A percentile compares a stretch with the other conserved stretches of the same genome.
Conservation (phyloP, 148 eudicot species). For the Chenopodium suecicum region DNA sequence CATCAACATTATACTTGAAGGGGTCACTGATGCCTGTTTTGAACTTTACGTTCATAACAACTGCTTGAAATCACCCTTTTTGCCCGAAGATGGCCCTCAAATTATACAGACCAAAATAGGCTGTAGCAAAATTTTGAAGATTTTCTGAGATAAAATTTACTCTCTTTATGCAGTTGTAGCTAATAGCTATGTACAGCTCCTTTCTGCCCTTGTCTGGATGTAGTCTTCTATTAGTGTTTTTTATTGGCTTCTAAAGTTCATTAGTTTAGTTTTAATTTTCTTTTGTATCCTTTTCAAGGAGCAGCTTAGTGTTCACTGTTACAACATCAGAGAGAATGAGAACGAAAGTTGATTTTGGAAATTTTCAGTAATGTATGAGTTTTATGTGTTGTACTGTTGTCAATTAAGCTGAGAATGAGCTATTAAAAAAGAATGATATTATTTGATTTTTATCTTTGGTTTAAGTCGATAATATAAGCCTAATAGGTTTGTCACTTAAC, state of each 20-base stretch:
- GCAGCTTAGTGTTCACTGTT: neutral
- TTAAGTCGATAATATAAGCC: neutral
- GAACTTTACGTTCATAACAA: neutral
- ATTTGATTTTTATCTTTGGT: neutral
- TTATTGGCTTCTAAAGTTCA: neutral
- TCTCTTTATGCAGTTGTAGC: neutral
- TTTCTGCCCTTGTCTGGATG: neutral
- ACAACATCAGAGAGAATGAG: neutral
- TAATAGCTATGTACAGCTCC: neutral
- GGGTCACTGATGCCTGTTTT: neutral
- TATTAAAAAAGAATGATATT: neutral
- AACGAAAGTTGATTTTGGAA: neutral
- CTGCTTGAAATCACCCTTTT: neutral
- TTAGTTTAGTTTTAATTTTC: neutral
- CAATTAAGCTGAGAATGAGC: neutral
- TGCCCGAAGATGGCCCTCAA: neutral
- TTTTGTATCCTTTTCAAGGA: neutral
- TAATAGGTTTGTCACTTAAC: neutral
- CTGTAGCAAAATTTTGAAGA: neutral
- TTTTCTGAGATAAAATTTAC: neutral
- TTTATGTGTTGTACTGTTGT: neutral
- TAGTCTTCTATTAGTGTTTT: neutral
- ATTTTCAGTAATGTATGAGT: neutral
- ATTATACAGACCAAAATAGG: neutral
- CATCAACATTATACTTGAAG: neutral